Evolutionary conservation across 306 rosid genomes (phyloP).

Genomic region (Alnus glutinosa): DNA sequence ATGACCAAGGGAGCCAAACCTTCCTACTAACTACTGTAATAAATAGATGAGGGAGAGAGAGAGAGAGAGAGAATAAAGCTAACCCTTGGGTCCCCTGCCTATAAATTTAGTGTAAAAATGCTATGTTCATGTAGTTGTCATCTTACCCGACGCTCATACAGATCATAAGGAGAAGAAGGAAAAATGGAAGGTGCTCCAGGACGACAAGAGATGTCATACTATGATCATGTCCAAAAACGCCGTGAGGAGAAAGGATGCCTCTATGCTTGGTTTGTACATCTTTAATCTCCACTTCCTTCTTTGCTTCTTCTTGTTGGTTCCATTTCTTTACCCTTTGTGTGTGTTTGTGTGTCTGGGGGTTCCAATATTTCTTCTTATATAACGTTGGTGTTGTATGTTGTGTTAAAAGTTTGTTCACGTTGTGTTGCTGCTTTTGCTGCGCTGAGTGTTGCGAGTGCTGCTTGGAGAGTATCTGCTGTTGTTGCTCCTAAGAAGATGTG

Average conservation of each 20-base stretch:
- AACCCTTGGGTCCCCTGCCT: slow-evolving; percentile 9
- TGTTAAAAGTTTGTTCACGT: slow-evolving; percentile 48
- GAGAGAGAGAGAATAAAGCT: background rate
- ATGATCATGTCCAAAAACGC: slow-evolving; percentile 41
- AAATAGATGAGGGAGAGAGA: slow-evolving; percentile 23
- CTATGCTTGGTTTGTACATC: slow-evolving; percentile 47
- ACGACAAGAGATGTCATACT: slow-evolving; percentile 45
- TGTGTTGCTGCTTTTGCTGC: slow-evolving; percentile 73
- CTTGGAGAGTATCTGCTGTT: slow-evolving; percentile 50
- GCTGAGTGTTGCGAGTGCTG: slow-evolving; percentile 47
- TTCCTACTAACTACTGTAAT: slow-evolving; percentile 41
- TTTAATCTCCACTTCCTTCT: slow-evolving; percentile 9
- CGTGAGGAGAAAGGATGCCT: slow-evolving; percentile 52
- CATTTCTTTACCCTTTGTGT: too few species aligned
- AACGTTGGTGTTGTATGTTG: background rate
- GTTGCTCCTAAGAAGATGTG: slow-evolving; percentile 46
- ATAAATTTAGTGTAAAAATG: slow-evolving; percentile 9
- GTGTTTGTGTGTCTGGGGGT: too few species aligned
- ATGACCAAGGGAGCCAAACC: slow-evolving; percentile 18
- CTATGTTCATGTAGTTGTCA: slow-evolving; percentile 6
- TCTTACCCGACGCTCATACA: background rate
- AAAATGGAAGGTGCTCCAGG: slow-evolving; percentile 46
- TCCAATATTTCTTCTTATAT: background rate
- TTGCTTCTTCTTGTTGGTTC: slow-evolving; percentile 2
- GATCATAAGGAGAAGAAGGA: background rate